These are phyloP conservation scores for Diaporthe eres DNA, from an alignment of 2,329 filamentous ascomycete species.

Conservation along the genomic window DNA sequence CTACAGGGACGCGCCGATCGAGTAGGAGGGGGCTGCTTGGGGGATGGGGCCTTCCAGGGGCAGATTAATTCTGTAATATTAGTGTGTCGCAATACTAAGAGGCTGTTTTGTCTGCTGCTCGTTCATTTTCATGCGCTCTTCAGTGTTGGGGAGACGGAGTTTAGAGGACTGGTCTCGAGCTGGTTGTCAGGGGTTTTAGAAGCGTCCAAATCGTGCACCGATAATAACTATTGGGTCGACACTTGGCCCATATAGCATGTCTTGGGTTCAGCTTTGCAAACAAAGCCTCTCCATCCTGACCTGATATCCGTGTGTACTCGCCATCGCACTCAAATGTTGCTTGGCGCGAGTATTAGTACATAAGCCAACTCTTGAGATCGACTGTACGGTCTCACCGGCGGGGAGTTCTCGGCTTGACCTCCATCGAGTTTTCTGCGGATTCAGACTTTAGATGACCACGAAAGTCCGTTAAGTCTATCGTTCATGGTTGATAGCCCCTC, in stretches of 20 bases:
- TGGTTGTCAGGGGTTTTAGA: too few species aligned
- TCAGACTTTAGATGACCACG: too few species aligned
- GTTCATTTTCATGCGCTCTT: background rate
- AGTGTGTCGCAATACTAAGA: constrained; percentile 14
- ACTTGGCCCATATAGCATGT: too few species aligned
- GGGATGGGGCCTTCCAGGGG: background rate
- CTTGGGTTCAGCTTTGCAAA: background rate
- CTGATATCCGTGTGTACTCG: background rate
- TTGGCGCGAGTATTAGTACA: too few species aligned
- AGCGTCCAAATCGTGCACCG: background rate
- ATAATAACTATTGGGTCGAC: background rate
- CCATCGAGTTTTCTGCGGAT: background rate
- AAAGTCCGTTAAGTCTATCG: background rate
- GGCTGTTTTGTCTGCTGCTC: background rate
- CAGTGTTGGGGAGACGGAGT: background rate
- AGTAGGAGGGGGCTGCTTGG: background rate
- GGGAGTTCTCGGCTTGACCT: background rate
- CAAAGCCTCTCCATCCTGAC: background rate
- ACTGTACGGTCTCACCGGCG: background rate
- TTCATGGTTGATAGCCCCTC: background rate
- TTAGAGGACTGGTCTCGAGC: background rate
- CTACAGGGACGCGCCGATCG: constrained; percentile 7
- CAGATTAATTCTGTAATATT: constrained; percentile 1
- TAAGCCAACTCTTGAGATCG: background rate
- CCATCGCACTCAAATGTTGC: background rate